Conservation (phyloP, 192 early-diverging fungal genomes). For the Coemansia interrupta region DNA sequence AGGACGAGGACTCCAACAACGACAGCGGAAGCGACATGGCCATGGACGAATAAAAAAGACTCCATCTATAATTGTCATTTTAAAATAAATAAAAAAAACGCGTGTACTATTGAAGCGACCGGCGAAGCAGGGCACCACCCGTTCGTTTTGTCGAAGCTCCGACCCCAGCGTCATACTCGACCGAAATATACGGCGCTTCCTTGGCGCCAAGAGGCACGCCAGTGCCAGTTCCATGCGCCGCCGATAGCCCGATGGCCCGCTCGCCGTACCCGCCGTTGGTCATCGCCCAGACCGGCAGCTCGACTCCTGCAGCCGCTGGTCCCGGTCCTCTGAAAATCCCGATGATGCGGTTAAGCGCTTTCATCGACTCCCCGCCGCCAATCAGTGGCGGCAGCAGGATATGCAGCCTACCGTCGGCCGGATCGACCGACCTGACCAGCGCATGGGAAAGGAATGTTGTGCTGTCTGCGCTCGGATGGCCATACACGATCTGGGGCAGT, state of each 20-base stretch:
- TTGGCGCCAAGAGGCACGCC: conserved; percentile 25
- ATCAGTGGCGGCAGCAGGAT: conserved; percentile 55
- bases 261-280: conserved; percentile 38
- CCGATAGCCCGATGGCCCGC: conserved; percentile 38
- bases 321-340: conserved; percentile 45
- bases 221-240: not conserved
- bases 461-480: conserved; percentile 22
- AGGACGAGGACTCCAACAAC: conserved; percentile 27
- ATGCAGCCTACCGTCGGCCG: conserved; percentile 51
- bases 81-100: not conserved
- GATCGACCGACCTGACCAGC: conserved; percentile 66
- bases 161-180: conserved; percentile 40
- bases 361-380: not conserved
- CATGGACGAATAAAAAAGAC: conserved; percentile 22
- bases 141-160: conserved; percentile 31
- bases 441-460: conserved; percentile 64
- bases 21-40: conserved; percentile 43
- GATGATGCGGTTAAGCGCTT: conserved; percentile 25
- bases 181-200: conserved; percentile 46
- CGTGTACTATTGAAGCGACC: conserved; percentile 19
- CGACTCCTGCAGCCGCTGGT: conserved; percentile 21
- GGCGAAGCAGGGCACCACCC: conserved; percentile 26
- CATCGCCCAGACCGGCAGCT: conserved; percentile 39
- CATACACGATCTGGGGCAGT: conserved; percentile 49
- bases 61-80: not conserved